Evolutionary conservation across 108 stramenopile species (phyloP), one percentile per base, ranked within the genome.

Genomic region (Cyclostephanos invisitatus): DNA sequence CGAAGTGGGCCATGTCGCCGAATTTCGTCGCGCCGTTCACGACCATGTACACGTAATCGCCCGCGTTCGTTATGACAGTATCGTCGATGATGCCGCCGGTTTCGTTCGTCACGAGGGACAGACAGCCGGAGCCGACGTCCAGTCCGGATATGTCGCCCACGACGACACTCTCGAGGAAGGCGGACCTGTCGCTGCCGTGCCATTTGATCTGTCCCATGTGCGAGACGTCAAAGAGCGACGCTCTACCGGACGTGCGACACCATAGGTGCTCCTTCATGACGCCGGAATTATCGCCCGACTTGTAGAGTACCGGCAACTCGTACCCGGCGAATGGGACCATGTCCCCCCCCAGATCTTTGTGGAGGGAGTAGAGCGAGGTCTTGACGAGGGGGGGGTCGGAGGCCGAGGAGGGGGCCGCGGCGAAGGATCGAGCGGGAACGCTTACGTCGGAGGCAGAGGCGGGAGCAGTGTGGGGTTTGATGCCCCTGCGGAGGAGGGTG

Each of bases 271-370:
- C 98, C 66, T 96, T 94, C 91, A 97, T 87, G 36, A 99, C 96
- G 15, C 98, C 99, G 28, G 90, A 91, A 57, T 95, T 90, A 20
- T 78, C 75, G 14, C 44, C 44, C 25, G 93, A 90, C 69, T 90
- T 91, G 93, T 98, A 99, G 60, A 97, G 82, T 8, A 99, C 97
- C 9, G 99, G 99, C 5, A 99, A 90, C 68, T 90, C 87, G 80
- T 99, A 99, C n/a, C 97, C 97, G 0, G 98, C 99, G 75, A 99
- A 99, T 32, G 96, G 96, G 11, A 99, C 98, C 96, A 99, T 97
- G 73, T 96, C 94, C 42, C 97, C 97, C 8, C 93, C 92, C n/a
- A 96, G 81, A 70, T 94, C 91, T 54, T 74, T 75, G 86, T 98
- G 97, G 82, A 94, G 74, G 48, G 95, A 84, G 78, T 96, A 81